Evolutionary conservation across 73 alveolate genomes (phyloP).

Genomic region (Paramecium biaurelia): DNA sequence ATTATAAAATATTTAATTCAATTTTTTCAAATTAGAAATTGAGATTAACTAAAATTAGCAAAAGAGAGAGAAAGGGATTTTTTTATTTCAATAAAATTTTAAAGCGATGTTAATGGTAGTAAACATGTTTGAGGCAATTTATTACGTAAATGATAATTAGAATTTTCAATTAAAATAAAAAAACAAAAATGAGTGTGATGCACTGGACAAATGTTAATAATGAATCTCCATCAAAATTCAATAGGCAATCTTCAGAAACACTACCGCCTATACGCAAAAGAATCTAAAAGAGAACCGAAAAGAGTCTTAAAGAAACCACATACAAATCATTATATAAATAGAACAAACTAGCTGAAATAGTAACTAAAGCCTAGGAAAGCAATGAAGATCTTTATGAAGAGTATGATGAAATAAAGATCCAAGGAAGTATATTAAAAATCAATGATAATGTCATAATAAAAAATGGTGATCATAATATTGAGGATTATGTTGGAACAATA

Average conservation of each 20-base stretch:
- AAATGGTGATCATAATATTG: background rate
- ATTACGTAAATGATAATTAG: background rate
- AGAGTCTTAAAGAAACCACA: background rate
- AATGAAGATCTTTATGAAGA: background rate
- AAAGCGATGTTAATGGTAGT: conserved; percentile 5
- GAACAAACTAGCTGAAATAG: background rate
- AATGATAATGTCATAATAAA: background rate
- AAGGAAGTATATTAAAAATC: background rate
- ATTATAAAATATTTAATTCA: too few relatives aligned
- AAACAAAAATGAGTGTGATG: background rate
- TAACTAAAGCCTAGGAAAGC: background rate
- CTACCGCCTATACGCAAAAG: background rate
- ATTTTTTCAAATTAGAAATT: too few relatives aligned
- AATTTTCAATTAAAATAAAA: background rate
- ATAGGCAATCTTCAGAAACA: background rate
- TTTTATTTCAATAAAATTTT: background rate
- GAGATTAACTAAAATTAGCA: background rate
- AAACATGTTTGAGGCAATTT: background rate
- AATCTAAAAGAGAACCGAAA: background rate
- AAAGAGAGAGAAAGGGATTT: background rate
- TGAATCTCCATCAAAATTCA: background rate
- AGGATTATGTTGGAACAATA: conserved; percentile 1
- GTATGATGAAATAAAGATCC: conserved; percentile 11
- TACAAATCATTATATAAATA: background rate
- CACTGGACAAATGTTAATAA: conserved; percentile 13